phyloP scores from a whole-genome alignment of 805 yeast genomes.

The Myxozyma nipponensis region DNA sequence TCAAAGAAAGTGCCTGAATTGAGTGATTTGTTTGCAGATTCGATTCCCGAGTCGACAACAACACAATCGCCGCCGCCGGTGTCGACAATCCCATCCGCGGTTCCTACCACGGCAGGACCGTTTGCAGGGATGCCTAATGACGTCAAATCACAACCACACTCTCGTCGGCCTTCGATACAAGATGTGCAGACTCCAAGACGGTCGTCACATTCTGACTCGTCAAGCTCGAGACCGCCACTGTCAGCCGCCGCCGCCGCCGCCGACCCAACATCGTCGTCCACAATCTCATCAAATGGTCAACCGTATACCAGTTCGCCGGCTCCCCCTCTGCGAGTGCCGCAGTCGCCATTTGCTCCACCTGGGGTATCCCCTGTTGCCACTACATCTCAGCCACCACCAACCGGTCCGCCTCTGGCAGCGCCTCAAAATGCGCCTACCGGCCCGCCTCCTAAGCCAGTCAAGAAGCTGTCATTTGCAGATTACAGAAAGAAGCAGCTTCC shows the following conservation, averaged over 20 bases:
- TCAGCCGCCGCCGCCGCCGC: no score
- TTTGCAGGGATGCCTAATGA: not conserved
- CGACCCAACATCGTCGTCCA: no score
- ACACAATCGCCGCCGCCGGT: not conserved
- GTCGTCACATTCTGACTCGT: not conserved
- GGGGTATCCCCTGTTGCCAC: no score
- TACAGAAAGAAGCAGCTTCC: constrained; percentile 29
- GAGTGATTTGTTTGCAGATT: constrained; percentile 21
- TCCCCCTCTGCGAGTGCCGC: no score
- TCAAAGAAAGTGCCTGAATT: constrained; percentile 16
- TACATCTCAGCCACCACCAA: not conserved
- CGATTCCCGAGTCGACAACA: constrained; percentile 1
- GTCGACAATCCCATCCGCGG: not conserved
- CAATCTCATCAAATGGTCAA: no score
- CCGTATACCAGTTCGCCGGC: no score
- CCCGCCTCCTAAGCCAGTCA: constrained; percentile 27
- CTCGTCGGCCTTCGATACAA: not conserved
- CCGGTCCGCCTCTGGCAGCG: not conserved
- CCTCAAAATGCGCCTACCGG: no score
- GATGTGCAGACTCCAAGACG: not conserved
- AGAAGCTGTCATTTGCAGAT: constrained; percentile 32
- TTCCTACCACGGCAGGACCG: not conserved
- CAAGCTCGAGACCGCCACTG: no score
- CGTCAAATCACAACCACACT: not conserved
- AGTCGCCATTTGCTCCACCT: no score